A percentile compares a stretch with the other conserved stretches of the same genome.
phyloP scores from a whole-genome alignment of 495 filamentous ascomycete species.

The Penicillium herquei region DNA sequence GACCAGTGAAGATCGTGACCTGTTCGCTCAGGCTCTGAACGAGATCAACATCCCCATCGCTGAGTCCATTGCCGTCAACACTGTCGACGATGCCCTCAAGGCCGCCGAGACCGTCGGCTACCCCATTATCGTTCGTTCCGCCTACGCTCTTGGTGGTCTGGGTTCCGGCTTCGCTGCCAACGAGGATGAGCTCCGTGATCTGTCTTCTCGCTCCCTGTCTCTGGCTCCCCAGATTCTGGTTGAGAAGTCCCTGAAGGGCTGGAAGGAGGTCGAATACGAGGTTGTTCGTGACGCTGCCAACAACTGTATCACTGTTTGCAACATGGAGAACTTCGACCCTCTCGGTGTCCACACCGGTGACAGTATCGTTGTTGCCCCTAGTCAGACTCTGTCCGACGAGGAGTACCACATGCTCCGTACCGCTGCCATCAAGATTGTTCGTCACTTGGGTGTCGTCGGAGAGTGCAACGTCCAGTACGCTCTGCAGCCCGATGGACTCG shows the following conservation, averaged over 20 bases:
- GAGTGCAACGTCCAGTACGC: conserved; percentile 99
- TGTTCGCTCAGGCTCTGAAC: conserved; percentile 86
- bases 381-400: conserved; percentile 92
- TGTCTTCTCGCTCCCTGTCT: conserved; percentile 89
- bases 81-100: conserved; percentile 84
- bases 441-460: conserved; percentile 92
- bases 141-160: conserved; percentile 92
- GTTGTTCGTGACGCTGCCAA: conserved; percentile 91
- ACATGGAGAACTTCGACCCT: conserved; percentile 99
- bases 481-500: conserved; percentile 87
- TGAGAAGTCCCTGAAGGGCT: conserved; percentile 99
- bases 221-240: conserved; percentile 96
- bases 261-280: conserved; percentile 99
- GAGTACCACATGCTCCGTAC: conserved; percentile 99
- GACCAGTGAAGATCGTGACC: conserved; percentile 91
- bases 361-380: conserved; percentile 94
- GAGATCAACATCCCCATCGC: conserved; percentile 98
- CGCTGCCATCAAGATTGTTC: conserved; percentile 92
- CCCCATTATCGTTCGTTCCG: conserved; percentile 95
- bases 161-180: conserved; percentile 97
- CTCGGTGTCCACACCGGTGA: conserved; percentile 96
- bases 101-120: conserved; percentile 88
- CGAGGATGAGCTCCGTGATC: conserved; percentile 84
- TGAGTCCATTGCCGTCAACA: conserved; percentile 86
- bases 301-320: conserved; percentile 99